Conservation (phyloP, 192 early-diverging fungal genomes). For the Backusella luteola region DNA sequence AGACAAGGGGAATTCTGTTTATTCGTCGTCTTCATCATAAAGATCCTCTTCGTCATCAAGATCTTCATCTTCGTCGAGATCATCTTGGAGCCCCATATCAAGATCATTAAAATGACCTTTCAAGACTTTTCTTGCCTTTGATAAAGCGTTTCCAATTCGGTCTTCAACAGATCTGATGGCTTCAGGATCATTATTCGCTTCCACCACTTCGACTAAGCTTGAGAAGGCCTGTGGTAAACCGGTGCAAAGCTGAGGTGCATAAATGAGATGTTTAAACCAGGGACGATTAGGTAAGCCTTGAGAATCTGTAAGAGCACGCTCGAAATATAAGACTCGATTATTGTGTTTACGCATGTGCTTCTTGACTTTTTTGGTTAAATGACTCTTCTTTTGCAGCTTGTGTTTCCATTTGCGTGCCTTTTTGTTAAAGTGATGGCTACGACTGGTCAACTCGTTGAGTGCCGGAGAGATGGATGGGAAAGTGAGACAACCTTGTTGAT, state of each 20-base stretch:
- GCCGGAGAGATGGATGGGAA: neutral
- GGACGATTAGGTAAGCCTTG: slow-evolving; percentile 34
- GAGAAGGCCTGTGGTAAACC: slow-evolving; percentile 33
- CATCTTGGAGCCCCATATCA: neutral
- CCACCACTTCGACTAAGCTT: neutral
- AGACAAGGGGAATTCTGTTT: neutral
- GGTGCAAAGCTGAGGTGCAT: slow-evolving; percentile 43
- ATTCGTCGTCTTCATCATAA: neutral
- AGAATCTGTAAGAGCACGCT: slow-evolving; percentile 47
- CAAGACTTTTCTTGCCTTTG: neutral
- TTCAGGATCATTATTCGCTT: neutral
- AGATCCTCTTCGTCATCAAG: neutral
- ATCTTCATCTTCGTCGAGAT: neutral
- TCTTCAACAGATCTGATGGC: neutral
- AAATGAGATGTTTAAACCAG: slow-evolving; percentile 58
- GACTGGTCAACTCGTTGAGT: neutral
- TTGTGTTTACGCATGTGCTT: slow-evolving; percentile 31
- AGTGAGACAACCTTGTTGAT: neutral
- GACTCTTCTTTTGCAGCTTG: neutral
- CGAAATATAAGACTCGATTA: slow-evolving; percentile 42
- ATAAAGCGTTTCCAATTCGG: neutral
- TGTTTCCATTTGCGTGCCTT: neutral
- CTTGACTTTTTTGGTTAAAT: slow-evolving; percentile 4
- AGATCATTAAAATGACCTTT: neutral
- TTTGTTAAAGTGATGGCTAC: neutral